Base-by-base conservation (phyloP, 179 eudicot genomes). In the Nepenthes alata region DNA sequence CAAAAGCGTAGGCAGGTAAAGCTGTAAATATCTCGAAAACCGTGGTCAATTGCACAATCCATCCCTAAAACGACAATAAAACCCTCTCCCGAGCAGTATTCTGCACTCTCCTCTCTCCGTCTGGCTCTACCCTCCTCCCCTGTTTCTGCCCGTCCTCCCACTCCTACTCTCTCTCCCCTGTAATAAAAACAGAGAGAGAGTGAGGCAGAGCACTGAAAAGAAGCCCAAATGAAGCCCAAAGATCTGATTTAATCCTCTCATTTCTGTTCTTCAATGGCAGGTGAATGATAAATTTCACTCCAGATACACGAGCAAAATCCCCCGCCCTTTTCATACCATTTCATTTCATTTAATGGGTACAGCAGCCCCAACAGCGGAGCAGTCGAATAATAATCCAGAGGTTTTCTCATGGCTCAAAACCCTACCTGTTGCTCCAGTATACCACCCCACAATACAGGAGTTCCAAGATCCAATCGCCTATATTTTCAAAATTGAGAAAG, bases 391-490 rank as follows among this genome's bases (percentile, higher is more conserved):
- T 41, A 41, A 7, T 41, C 69, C 79, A 2, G 96, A 91, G 66
- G 91, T 91, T 1, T 80, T 81, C 59, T 53, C 86, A 54, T 91
- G 97, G 97, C 75, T 91, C 4, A 91, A 88, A 81, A 75, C 87
- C 72, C 84, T 93, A 78, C 91, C 98, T 11, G 14, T 77, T 41
- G 98, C 98, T 2, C 98, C 98, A 37, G 98, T 86, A 65, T 93
- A 81, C 51, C 91, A 89, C 69, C 98, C 98, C 44, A 85, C 89
- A 52, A 67, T 89, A 35, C 87, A 83, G 25, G 98, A 93, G 70
- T 93, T 93, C 63, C 83, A 85, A 75, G 98, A 93, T 79, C 98
- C 98, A 51, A 93, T 93, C 70, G 72, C 89, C 0, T 93, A 89
- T 83, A 87, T 93, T 65, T 87, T 81, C 73, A 93, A 89, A 77